Evolutionary conservation across 352 stramenopile species (phyloP).

Genomic region (Pythium rishiriense): DNA sequence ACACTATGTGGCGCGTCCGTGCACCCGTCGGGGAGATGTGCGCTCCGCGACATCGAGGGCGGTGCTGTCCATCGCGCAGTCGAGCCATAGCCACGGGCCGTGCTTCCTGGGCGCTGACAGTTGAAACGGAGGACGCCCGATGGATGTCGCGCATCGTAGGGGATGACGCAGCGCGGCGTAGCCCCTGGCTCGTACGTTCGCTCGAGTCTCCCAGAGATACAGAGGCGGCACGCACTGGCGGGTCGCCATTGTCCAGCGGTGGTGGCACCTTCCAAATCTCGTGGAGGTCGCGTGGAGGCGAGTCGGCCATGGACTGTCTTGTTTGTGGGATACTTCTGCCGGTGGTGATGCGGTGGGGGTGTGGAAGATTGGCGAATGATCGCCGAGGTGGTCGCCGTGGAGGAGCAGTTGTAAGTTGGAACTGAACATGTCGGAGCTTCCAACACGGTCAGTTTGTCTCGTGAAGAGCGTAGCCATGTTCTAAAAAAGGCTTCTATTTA

Average conservation of each 20-base stretch:
- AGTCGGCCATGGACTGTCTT: background rate
- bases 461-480: background rate
- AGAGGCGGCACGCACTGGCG: too few species aligned
- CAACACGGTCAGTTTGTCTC: too few species aligned
- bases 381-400: too few species aligned
- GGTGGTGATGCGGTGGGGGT: too few species aligned
- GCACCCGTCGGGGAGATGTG: background rate
- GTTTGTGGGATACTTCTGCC: background rate
- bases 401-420: too few species aligned
- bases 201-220: too few species aligned
- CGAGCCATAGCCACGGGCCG: background rate
- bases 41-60: background rate
- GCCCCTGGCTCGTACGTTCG: too few species aligned
- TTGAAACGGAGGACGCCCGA: background rate
- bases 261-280: too few species aligned
- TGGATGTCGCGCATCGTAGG: too few species aligned
- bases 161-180: background rate
- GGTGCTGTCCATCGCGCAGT: background rate
- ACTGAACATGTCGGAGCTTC: too few species aligned
- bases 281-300: background rate
- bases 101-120: background rate
- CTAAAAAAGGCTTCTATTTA: background rate
- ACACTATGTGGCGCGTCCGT: background rate
- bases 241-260: too few species aligned
- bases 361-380: background rate